Evolutionary conservation across 1,284 basidiomycete genomes (phyloP).

Genomic region (Trichosporon sp.): DNA sequence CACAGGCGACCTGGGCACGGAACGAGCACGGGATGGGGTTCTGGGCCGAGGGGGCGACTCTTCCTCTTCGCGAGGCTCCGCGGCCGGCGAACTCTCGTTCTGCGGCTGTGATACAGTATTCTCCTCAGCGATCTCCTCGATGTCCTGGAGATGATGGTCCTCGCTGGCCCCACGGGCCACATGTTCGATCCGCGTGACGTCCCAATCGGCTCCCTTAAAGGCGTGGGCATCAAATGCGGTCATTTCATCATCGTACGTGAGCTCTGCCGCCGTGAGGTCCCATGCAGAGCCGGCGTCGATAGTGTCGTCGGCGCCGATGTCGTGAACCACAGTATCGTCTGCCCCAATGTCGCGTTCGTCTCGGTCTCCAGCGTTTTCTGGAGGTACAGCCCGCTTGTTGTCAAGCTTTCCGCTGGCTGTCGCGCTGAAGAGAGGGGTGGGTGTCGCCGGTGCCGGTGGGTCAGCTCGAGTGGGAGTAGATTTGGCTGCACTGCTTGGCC

Average conservation of each 20-base stretch:
- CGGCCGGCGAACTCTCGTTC: neutral
- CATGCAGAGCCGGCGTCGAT: constrained; percentile 22
- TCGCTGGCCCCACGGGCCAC: neutral
- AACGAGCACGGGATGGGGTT: neutral
- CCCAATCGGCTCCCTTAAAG: constrained; percentile 15
- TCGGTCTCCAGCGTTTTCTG: neutral
- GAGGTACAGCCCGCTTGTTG: neutral
- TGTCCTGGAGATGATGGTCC: neutral
- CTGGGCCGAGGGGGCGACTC: neutral
- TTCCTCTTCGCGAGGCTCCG: neutral
- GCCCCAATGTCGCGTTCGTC: neutral
- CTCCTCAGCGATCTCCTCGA: neutral
- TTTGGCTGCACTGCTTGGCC: no score
- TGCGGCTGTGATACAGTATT: neutral
- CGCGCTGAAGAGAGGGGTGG: neutral
- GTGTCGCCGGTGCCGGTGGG: neutral
- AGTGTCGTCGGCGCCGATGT: constrained; percentile 17
- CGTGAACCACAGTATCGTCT: neutral
- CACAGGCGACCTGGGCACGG: neutral
- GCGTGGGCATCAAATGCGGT: constrained; percentile 7
- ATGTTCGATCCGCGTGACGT: constrained; percentile 13
- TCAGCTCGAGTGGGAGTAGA: neutral
- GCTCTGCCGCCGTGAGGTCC: constrained; percentile 18
- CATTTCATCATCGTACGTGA: constrained; percentile 10
- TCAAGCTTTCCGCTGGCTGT: neutral